These are phyloP conservation scores for Sugiyamaella sp. DNA, from an alignment of 1,139 yeast genomes.

Conservation along the genomic window DNA sequence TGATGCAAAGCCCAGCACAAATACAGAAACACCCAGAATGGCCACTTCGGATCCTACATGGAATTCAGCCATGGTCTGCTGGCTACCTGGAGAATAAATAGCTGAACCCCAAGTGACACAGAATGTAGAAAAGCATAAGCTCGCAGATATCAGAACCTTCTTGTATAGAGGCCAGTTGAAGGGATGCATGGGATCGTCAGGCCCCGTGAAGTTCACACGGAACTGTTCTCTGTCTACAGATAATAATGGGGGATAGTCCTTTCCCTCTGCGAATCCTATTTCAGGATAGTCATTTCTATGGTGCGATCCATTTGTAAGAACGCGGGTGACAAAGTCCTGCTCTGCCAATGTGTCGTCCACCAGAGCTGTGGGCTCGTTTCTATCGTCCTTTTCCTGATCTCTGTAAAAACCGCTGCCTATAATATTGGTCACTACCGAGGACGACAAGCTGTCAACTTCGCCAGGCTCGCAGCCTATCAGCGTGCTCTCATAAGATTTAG, in stretches of 20 bases:
- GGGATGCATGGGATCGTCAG: slow-evolving; percentile 53
- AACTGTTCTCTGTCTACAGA: slow-evolving; percentile 48
- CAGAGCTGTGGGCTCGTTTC: background rate
- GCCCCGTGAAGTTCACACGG: slow-evolving; percentile 54
- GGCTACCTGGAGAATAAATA: slow-evolving; percentile 43
- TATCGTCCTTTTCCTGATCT: background rate
- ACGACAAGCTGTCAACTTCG: slow-evolving; percentile 9
- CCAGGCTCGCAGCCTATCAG: background rate
- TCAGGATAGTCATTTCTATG: background rate
- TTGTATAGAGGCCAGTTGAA: slow-evolving; percentile 47
- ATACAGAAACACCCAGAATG: slow-evolving; percentile 65
- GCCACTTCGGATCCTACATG: slow-evolving; percentile 28
- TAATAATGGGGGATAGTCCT: slow-evolving; percentile 52
- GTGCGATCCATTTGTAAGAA: slow-evolving; percentile 19
- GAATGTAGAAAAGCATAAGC: slow-evolving; percentile 44
- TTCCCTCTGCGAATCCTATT: slow-evolving; percentile 48
- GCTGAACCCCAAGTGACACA: slow-evolving; percentile 49
- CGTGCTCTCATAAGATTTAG: slow-evolving; percentile 2
- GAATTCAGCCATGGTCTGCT: slow-evolving; percentile 35
- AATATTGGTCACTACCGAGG: slow-evolving; percentile 5
- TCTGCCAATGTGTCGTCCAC: slow-evolving; percentile 19
- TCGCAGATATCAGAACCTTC: slow-evolving; percentile 40
- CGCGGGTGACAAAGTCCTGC: slow-evolving; percentile 23
- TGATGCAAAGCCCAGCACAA: slow-evolving; percentile 76
- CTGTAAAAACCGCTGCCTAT: background rate